Conservation (phyloP, 768 basidiomycete species). For the Nidularia sp. region DNA sequence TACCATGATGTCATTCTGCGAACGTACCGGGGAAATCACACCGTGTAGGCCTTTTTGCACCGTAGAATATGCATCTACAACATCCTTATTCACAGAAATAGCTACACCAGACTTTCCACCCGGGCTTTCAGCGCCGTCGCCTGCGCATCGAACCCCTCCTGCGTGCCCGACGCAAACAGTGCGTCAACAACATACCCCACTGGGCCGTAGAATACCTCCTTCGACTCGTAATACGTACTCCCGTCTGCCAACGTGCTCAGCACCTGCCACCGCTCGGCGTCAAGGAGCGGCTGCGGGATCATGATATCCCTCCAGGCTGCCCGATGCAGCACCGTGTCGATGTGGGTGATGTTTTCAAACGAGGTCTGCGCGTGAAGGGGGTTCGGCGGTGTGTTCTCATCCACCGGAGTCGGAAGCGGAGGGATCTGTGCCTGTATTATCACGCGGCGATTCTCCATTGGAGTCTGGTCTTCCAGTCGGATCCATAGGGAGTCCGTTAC, state of each 20-base stretch:
- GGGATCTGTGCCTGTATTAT: slow-evolving; percentile 25
- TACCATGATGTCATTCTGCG: not conserved
- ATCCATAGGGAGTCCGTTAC: slow-evolving; percentile 17
- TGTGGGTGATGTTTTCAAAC: slow-evolving; percentile 23
- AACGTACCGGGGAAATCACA: no score
- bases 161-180: slow-evolving; percentile 13
- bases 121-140: slow-evolving; percentile 15
- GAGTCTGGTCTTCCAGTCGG: slow-evolving; percentile 17
- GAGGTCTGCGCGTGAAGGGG: slow-evolving; percentile 18
- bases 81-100: not conserved
- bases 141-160: slow-evolving; percentile 19
- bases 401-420: slow-evolving; percentile 21
- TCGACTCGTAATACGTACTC: slow-evolving; percentile 24
- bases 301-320: slow-evolving; percentile 21
- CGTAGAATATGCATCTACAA: no score
- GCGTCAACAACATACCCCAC: slow-evolving; percentile 15
- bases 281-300: slow-evolving; percentile 18
- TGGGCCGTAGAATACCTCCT: slow-evolving; percentile 20
- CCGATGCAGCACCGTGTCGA: slow-evolving; percentile 16
- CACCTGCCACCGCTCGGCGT: slow-evolving; percentile 22
- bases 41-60: no score
- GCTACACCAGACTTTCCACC: slow-evolving; percentile 9
- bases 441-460: slow-evolving; percentile 14
- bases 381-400: slow-evolving; percentile 18
- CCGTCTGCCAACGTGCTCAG: slow-evolving; percentile 15